These are phyloP conservation scores for Neckera pumila DNA, from an alignment of 225 moss, liverwort and hornwort species.

Conservation along the genomic window DNA sequence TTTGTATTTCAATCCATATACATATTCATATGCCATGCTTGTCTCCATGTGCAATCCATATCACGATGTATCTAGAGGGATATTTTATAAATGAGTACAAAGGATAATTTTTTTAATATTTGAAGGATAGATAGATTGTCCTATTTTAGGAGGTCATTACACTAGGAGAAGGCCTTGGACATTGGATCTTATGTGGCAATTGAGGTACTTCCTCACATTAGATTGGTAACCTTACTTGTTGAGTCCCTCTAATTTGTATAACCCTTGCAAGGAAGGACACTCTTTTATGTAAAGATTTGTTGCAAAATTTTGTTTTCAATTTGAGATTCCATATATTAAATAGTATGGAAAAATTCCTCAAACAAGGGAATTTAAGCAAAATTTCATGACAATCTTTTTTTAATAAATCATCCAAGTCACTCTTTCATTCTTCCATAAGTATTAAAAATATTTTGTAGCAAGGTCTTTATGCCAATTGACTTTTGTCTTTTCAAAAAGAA, in stretches of 20 bases:
- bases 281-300: neutral
- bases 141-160: too few relatives aligned
- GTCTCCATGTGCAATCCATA: too few relatives aligned
- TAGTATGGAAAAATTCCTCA: too few relatives aligned
- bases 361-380: neutral
- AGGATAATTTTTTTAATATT: too few relatives aligned
- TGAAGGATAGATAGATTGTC: too few relatives aligned
- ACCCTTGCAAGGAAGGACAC: rapidly evolving
- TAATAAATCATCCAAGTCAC: neutral
- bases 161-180: neutral
- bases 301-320: neutral
- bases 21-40: too few relatives aligned
- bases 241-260: rapidly evolving
- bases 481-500: rapidly evolving
- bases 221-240: rapidly evolving
- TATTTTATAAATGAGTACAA: too few relatives aligned
- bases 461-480: neutral
- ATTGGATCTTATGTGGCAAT: neutral
- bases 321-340: neutral
- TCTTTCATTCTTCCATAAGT: neutral
- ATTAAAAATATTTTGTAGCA: rapidly evolving
- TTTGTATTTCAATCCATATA: too few relatives aligned
- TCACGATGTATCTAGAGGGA: rapidly evolving
- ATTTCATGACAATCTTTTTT: rapidly evolving
- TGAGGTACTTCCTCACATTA: neutral